A percentile compares a stretch with the other conserved stretches of the same genome.
Conservation (phyloP, 306 rosid genomes). For the Potentilla sterilis region DNA sequence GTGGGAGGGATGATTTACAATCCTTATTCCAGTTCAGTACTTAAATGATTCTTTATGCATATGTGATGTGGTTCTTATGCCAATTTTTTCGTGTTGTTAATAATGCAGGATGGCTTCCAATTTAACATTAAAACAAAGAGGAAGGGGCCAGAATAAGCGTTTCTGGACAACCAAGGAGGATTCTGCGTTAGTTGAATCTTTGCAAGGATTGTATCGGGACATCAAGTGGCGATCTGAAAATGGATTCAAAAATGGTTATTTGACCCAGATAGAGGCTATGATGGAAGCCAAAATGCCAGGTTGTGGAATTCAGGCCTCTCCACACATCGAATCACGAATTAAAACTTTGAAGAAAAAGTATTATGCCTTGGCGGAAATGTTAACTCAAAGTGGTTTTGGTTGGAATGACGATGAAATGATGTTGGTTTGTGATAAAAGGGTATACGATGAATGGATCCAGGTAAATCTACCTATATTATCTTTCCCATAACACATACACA, state of each 20-base stretch:
- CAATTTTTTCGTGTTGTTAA: neutral
- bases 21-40: neutral
- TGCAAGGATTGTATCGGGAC: constrained; percentile 9
- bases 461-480: constrained; percentile 2
- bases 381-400: constrained; percentile 9
- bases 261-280: constrained; percentile 15
- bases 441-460: constrained; percentile 16
- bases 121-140: constrained; percentile 3
- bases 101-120: constrained; percentile 3
- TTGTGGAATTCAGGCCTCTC: constrained; percentile 17
- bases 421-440: neutral
- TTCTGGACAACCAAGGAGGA: constrained; percentile 21
- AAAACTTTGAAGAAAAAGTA: constrained; percentile 23
- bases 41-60: neutral
- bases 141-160: constrained; percentile 18
- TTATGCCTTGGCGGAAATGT: constrained; percentile 8
- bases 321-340: constrained; percentile 19
- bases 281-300: constrained; percentile 19
- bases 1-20: neutral
- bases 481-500: neutral
- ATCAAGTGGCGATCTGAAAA: constrained; percentile 12
- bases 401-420: constrained; percentile 18
- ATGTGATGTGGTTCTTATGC: neutral
- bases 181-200: constrained; percentile 15
- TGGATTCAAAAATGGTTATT: constrained; percentile 18